Evolutionary conservation across 495 filamentous ascomycete species (phyloP), one percentile per base, ranked within the genome.

Genomic region (Penicillium paradoxum): DNA sequence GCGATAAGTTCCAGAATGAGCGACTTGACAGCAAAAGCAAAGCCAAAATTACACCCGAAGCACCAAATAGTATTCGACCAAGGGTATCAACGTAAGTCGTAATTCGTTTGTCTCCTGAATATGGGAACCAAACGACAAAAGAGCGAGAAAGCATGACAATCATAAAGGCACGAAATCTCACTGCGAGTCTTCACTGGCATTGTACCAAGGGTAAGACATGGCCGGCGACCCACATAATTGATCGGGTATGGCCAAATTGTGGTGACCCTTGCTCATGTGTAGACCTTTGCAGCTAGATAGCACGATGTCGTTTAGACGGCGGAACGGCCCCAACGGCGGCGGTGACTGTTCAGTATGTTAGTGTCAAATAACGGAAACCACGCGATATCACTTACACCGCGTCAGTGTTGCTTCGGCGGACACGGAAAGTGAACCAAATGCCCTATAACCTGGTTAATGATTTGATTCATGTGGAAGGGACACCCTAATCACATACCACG

Each of bases 341-440:
- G 53, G 19, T 22, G 30, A n/a, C 49, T 61, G 11, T 47, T 4
- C 2, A 39, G 2, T 13, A 30, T 30, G 27, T 62, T 19, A 65
- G 50, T 19, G 44, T 32, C 11, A 21, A 13, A 18, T 14, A n/a
- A 37, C 10, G 21, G 34, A 33, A 1, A 15, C 4, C 6, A 9
- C 10, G 25, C n/a, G 6, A 29, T 44, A 10, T 11, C 5, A 53
- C 33, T 54, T 54, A 58, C 32, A 33, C 18, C 32, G 33, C 33
- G 24, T 45, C 45, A 40, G 39, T 30, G 27, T 32, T 46, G 22
- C 30, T 46, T 3, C 21, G 8, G 46, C 56, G 52, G 5, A 43
- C 45, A 17, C 72, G 72, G 65, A 67, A 72, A n/a, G 68, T 72
- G 15, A 74, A 74, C 72, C 72, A 74, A 27, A 74, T 63, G 13